These are phyloP conservation scores for Bimuria novae-zelandiae DNA, from an alignment of 2,329 filamentous ascomycete species.

Conservation along the genomic window DNA sequence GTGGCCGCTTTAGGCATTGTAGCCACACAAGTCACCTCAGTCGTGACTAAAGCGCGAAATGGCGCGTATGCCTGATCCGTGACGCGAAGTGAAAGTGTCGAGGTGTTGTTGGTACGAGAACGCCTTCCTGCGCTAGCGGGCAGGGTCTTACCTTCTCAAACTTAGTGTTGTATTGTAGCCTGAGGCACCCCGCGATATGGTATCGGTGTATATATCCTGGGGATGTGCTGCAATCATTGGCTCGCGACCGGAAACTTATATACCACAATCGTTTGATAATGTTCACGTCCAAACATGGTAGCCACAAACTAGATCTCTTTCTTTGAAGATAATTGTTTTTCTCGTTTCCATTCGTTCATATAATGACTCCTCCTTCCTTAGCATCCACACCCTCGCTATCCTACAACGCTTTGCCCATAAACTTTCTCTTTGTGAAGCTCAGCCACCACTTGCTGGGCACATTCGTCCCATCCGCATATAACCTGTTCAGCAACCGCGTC, in stretches of 20 bases:
- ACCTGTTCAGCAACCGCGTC: slow-evolving; percentile 76
- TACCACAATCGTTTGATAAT: no score
- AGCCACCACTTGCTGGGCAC: slow-evolving; percentile 87
- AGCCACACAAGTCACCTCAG: no score
- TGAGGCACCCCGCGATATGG: not conserved
- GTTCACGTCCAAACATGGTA: no score
- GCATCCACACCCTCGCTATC: not conserved
- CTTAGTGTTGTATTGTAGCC: not conserved
- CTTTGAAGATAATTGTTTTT: no score
- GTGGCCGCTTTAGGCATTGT: no score
- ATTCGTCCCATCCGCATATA: slow-evolving; percentile 75
- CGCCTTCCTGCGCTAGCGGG: not conserved
- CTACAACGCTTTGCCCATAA: slow-evolving; percentile 82
- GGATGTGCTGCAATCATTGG: no score
- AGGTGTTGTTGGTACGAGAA: not conserved
- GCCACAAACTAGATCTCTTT: not conserved
- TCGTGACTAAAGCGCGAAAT: no score
- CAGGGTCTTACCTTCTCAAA: not conserved
- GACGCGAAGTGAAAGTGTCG: no score
- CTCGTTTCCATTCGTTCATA: no score
- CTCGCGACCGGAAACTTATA: no score
- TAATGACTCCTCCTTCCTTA: not conserved
- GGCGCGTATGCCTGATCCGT: no score
- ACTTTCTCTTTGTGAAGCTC: slow-evolving; percentile 98
- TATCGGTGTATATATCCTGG: not conserved